Evolutionary conservation across 352 stramenopile genomes (phyloP).

Genomic region (Pythium angustatum): DNA sequence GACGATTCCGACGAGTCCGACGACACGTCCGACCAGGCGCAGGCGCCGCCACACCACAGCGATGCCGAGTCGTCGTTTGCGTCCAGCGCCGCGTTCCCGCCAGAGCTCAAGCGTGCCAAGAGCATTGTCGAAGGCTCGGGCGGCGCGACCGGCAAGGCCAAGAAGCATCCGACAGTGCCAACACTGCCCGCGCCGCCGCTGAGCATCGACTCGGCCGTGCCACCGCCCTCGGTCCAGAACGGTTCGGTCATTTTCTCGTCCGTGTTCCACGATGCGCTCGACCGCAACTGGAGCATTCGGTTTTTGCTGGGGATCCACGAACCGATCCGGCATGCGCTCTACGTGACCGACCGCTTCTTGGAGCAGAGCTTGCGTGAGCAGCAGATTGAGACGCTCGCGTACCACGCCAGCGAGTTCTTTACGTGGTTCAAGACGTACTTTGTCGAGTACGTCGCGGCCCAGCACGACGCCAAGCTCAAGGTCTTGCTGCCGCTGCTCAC

Average conservation of each 20-base stretch:
- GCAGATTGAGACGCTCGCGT: constrained; percentile 40
- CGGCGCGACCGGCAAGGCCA: background rate
- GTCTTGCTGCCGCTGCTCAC: constrained; percentile 67
- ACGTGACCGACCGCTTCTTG: constrained; percentile 82
- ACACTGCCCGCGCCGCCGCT: constrained; percentile 12
- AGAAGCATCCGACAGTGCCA: constrained; percentile 5
- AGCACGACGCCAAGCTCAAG: constrained; percentile 68
- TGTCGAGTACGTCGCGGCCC: constrained; percentile 72
- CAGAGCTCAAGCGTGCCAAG: constrained; percentile 16
- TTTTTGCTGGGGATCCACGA: constrained; percentile 80
- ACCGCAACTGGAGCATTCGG: constrained; percentile 73
- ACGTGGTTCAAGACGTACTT: constrained; percentile 81
- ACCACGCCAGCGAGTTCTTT: constrained; percentile 75
- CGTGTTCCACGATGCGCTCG: constrained; percentile 47
- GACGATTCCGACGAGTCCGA: constrained; percentile 12
- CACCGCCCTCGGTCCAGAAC: constrained; percentile 39
- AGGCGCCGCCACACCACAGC: background rate
- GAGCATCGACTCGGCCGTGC: constrained; percentile 40
- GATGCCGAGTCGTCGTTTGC: constrained; percentile 18
- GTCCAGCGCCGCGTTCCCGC: constrained; percentile 16
- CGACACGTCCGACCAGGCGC: background rate
- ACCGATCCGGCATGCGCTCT: constrained; percentile 77
- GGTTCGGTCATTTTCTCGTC: constrained; percentile 76
- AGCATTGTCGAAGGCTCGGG: constrained; percentile 10
- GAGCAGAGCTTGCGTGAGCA: constrained; percentile 47